Conservation (phyloP, 1,284 basidiomycete genomes). For the Microbotryomycetes sp. region DNA sequence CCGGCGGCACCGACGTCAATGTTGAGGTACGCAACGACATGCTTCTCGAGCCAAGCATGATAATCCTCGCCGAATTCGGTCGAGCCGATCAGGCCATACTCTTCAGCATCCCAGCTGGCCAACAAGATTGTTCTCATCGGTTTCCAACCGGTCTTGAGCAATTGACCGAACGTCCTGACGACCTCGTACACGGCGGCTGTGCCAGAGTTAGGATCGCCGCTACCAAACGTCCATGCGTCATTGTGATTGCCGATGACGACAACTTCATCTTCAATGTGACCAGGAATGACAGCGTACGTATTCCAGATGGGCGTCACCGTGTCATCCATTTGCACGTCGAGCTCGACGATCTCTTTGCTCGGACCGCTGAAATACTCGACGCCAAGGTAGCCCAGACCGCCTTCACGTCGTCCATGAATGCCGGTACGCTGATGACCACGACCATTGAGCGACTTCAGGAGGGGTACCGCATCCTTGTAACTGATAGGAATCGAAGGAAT, state of each 20-base stretch:
- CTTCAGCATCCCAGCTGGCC: constrained; percentile 89
- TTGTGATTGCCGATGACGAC: constrained; percentile 79
- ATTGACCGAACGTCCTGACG: constrained; percentile 67
- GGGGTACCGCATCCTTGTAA: constrained; percentile 47
- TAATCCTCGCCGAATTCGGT: constrained; percentile 45
- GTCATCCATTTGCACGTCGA: constrained; percentile 56
- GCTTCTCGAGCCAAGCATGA: constrained; percentile 34
- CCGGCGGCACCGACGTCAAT: constrained; percentile 66
- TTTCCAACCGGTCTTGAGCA: constrained; percentile 72
- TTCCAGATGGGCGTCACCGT: constrained; percentile 59
- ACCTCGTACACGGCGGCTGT: constrained; percentile 79
- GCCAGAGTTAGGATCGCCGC: constrained; percentile 76
- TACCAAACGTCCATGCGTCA: constrained; percentile 58
- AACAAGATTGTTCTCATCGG: constrained; percentile 81
- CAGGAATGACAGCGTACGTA: constrained; percentile 81
- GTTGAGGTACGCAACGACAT: constrained; percentile 77
- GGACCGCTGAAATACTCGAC: constrained; percentile 51
- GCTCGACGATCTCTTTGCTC: constrained; percentile 43
- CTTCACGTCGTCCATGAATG: constrained; percentile 35
- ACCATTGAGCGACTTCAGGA: constrained; percentile 44
- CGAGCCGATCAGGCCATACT: constrained; percentile 74
- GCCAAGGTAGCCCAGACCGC: constrained; percentile 43
- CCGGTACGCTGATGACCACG: constrained; percentile 31
- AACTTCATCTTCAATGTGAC: constrained; percentile 72
- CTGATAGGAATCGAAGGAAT: constrained; percentile 44